Base-by-base conservation (phyloP, 768 basidiomycete genomes). In the Infundibulicybe gibba region DNA sequence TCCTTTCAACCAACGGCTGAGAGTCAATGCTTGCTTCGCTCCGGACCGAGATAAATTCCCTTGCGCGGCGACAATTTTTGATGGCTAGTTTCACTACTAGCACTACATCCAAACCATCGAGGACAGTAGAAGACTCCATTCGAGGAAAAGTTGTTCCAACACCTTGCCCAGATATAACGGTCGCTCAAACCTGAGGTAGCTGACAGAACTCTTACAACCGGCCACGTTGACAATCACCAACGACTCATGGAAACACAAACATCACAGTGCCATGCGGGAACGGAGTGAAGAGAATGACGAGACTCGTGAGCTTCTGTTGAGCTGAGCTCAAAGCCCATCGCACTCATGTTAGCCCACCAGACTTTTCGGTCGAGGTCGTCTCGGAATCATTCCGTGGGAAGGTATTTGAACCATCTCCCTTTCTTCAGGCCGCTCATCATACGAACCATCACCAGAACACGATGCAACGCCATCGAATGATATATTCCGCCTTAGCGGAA, bases 181-280 rank as follows among this genome's bases (percentile, higher is more conserved):
- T 25, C 25, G 25, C 25, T 25, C 25, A 25, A 25, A 8, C 25
- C 25, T 25, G 25, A 8, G 35, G 35, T 10, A 92, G 90, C 68
- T 93, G 54, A 79, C 71, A 45, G 61, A 67, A 38, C 68, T 80
- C 42, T 71, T 93, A 45, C 69, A 72, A 55, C 90, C 90, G 15
- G 64, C 75, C 45, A 71, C 74, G 56, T 71, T 93, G 59, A 72
- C 60, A 45, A 84, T 93, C 60, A 74, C 74, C 32, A 93, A 93
- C 66, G 86, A 93, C 58, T 92, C 90, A 44, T 83, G 81, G 79
- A 75, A 87, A 68, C 90, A 93, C 65, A 79, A 86, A 58, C 86
- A 92, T 69, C 90, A 93, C 67, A 76, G 77, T 47, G 74, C 90
- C 40, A 93, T 93, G 90, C 77, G 77, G 61, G 82, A 74, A 38